Base-by-base conservation (phyloP, 2,329 filamentous ascomycete genomes). In the Diaporthe sp. region DNA sequence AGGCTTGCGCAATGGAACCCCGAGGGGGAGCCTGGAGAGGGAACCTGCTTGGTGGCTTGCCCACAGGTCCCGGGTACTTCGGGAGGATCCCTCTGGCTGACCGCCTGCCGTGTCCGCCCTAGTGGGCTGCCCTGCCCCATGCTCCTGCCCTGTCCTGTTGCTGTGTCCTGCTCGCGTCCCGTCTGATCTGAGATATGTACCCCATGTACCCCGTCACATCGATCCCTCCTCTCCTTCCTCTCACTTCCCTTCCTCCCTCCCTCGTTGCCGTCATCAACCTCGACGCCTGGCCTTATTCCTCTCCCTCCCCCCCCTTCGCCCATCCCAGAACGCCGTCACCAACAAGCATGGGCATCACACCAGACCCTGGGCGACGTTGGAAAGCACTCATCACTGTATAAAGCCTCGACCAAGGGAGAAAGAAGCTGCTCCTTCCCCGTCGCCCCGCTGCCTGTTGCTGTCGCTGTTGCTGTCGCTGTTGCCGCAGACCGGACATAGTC, bases 191-290 rank as follows among this genome's bases (percentile, higher is more conserved):
- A 61, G 76, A 77, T 77, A 77, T 78, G 77, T 78, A 78, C 76
- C 74, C 74, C 57, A 75, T 77, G 77, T 78, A 78, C 76, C 73
- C 74, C 70, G 74, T 74, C 74, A 74, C 74, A 61, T 76, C 67
- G 70, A 51, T 65, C 44, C 68, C 59, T 76, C 46, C 55, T 74
- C 25, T 69, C 73, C 61, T 62, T 31, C 68, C 65, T 57, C 65
- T 74, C 73, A 68, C 73, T 39, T 22, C 25, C 69, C 65, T 73
- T 10, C 49, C 76, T 79, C 75, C 75, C 82, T 82, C 79, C 82
- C 77, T 79, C 80, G 78, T 78, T 79, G 81, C 81, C 82, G 68
- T 82, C 75, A 57, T 53, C 74, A 74, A 65, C 19, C 67, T 71
- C 46, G 44, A 17, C 46, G 8, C 37, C 37, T 49, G 37, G 37